A percentile compares a stretch with the other conserved stretches of the same genome.
phyloP scores from a whole-genome alignment of 2,329 filamentous ascomycete genomes.

The Paraconiothyrium brasiliense region DNA sequence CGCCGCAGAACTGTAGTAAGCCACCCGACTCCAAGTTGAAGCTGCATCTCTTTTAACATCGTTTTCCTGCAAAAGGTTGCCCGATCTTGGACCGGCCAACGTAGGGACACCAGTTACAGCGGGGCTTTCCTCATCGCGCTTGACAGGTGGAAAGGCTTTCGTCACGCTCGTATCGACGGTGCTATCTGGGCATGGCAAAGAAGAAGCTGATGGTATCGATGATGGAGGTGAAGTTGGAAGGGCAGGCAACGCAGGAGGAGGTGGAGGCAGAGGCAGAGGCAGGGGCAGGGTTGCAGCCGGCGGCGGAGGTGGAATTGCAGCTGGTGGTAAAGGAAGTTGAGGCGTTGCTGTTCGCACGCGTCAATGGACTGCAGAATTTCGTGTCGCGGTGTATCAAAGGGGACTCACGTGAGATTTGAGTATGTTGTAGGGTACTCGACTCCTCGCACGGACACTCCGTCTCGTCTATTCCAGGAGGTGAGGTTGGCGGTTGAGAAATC shows the following conservation, averaged over 20 bases:
- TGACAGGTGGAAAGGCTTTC: background rate
- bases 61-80: background rate
- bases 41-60: slow-evolving; percentile 22
- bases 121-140: background rate
- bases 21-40: slow-evolving; percentile 55
- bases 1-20: slow-evolving; percentile 58
- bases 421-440: slow-evolving; percentile 6
- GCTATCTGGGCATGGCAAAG: slow-evolving; percentile 1
- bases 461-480: slow-evolving; percentile 20
- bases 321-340: background rate
- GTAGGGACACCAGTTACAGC: background rate
- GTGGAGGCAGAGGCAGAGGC: background rate
- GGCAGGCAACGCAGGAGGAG: background rate
- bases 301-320: background rate
- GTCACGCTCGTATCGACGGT: background rate
- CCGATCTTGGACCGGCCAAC: background rate
- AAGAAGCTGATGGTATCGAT: background rate
- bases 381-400: background rate
- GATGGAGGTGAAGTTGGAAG: background rate
- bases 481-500: background rate
- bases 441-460: slow-evolving; percentile 21
- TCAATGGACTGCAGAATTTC: background rate
- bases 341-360: background rate
- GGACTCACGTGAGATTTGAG: background rate
- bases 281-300: background rate